A percentile compares a stretch with the other conserved stretches of the same genome.
phyloP scores from a whole-genome alignment of 306 rosid species.

The Comarum palustre region DNA sequence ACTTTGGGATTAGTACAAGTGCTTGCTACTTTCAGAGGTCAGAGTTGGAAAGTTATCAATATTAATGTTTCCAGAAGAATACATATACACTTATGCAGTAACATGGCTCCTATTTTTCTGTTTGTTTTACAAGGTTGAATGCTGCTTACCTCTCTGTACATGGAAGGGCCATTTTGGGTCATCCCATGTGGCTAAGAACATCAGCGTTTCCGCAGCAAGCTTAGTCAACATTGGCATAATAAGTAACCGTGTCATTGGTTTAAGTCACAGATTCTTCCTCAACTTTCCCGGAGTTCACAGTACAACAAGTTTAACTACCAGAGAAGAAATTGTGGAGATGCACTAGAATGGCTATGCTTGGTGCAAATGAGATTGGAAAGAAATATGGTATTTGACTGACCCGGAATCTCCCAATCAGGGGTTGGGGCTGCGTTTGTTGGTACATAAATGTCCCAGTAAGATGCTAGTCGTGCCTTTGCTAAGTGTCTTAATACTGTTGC shows the following conservation, averaged over 20 bases:
- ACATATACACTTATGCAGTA: neutral
- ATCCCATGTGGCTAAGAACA: conserved; percentile 52
- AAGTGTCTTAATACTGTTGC: too few species aligned
- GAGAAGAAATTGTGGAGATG: neutral
- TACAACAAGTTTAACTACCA: too few species aligned
- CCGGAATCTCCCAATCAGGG: neutral
- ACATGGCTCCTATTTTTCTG: neutral
- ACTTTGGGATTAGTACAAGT: neutral
- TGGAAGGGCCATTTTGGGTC: conserved; percentile 53
- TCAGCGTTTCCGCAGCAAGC: conserved; percentile 44
- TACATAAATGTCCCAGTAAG: neutral
- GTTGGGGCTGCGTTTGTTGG: neutral
- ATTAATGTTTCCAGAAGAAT: neutral
- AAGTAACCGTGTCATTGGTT: neutral
- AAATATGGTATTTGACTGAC: neutral
- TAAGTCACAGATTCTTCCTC: neutral
- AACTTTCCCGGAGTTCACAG: neutral
- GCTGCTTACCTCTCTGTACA: conserved; percentile 74
- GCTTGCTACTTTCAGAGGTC: neutral
- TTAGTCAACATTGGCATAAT: conserved; percentile 15
- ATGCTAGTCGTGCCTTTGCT: neutral
- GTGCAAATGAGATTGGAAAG: neutral
- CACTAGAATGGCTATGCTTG: neutral
- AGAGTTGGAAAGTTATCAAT: neutral
- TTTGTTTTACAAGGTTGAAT: conserved; percentile 49